Percentiles rank a stretch among this genome's conserved stretches.
phyloP scores from a whole-genome alignment of 306 rosid species.

The Quercus agrifolia region DNA sequence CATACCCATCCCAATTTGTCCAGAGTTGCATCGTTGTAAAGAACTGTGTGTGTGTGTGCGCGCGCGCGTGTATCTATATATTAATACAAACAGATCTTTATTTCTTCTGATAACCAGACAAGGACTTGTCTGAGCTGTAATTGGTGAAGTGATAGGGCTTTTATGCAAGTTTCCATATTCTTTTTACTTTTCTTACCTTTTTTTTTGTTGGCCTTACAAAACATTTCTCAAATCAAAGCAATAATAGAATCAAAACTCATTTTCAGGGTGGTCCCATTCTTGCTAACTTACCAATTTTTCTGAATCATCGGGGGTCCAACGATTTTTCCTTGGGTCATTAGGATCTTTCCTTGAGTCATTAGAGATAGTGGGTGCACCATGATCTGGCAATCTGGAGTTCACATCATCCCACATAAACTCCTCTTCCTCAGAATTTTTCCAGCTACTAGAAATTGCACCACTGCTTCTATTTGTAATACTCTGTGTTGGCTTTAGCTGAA shows the following conservation, averaged over 20 bases:
- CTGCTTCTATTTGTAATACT: slow-evolving; percentile 33
- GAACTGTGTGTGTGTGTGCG: neutral
- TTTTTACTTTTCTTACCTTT: too few relatives aligned
- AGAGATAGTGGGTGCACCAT: slow-evolving; percentile 38
- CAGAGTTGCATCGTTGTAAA: neutral
- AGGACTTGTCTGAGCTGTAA: neutral
- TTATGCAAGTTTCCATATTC: neutral
- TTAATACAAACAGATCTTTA: neutral
- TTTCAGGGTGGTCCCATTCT: slow-evolving; percentile 1
- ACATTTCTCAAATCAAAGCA: slow-evolving; percentile 2
- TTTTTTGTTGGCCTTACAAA: neutral
- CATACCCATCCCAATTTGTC: neutral
- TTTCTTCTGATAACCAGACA: neutral
- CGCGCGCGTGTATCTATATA: neutral
- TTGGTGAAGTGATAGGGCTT: neutral
- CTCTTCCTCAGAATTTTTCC: slow-evolving; percentile 95
- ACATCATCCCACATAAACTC: slow-evolving; percentile 84
- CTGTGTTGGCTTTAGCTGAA: slow-evolving; percentile 41
- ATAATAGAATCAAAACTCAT: neutral
- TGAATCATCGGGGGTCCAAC: slow-evolving; percentile 56
- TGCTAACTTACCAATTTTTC: slow-evolving; percentile 65
- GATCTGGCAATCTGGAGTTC: slow-evolving; percentile 50
- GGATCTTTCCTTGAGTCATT: slow-evolving; percentile 46
- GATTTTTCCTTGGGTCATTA: slow-evolving; percentile 40
- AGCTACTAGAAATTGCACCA: slow-evolving; percentile 51